These are phyloP conservation scores for Mortierella claussenii DNA, from an alignment of 192 early-diverging fungal species.

Conservation along the genomic window DNA sequence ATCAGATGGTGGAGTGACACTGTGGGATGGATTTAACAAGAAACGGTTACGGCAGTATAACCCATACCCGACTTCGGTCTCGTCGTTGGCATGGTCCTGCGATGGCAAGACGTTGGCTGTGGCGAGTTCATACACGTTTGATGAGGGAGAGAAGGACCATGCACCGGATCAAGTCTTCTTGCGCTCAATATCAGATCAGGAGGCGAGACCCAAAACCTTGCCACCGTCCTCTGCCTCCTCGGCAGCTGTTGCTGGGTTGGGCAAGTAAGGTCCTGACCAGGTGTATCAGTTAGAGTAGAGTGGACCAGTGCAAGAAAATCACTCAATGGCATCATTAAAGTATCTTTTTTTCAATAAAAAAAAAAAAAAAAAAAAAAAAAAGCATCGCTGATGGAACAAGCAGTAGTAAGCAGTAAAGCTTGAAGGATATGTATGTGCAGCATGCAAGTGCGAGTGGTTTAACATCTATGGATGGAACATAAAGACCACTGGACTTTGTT, in stretches of 20 bases:
- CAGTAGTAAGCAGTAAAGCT: too few relatives aligned
- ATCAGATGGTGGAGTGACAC: constrained; percentile 87
- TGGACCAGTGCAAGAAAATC: too few relatives aligned
- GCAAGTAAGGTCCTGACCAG: constrained; percentile 8
- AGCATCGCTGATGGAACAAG: too few relatives aligned
- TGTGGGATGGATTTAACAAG: constrained; percentile 94
- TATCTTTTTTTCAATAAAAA: too few relatives aligned
- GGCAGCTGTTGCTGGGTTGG: constrained; percentile 23
- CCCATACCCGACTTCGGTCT: constrained; percentile 82
- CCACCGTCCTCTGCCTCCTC: constrained; percentile 35
- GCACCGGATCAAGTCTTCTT: constrained; percentile 85
- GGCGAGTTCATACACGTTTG: constrained; percentile 93
- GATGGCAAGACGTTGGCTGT: constrained; percentile 86
- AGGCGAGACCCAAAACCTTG: constrained; percentile 44
- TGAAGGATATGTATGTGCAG: too few relatives aligned
- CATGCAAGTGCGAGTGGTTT: too few relatives aligned
- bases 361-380: too few relatives aligned
- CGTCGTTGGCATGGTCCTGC: constrained; percentile 82
- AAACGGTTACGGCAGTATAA: constrained; percentile 89
- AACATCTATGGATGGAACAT: too few relatives aligned
- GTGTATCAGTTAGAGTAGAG: too few relatives aligned
- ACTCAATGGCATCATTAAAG: too few relatives aligned
- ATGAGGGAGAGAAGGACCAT: constrained; percentile 93
- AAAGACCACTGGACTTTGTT: too few relatives aligned
- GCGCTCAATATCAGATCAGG: constrained; percentile 64